Base-by-base conservation (phyloP, 192 early-diverging fungal species). In the Rhizophagus clarus region DNA sequence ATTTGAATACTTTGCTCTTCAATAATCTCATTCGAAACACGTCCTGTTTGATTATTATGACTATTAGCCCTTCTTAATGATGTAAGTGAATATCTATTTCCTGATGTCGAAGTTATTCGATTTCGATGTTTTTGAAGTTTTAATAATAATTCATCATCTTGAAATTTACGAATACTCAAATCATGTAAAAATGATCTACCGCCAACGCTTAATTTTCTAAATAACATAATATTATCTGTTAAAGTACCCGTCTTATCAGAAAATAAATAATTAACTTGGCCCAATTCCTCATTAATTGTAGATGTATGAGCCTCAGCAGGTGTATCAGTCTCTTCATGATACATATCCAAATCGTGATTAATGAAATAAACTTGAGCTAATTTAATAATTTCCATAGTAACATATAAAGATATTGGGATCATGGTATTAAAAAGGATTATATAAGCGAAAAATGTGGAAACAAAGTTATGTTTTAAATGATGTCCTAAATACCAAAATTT, bases 231-330 rank as follows among this genome's bases (percentile, higher is more conserved):
- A 83, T 96, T 96, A 73, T 95, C 93, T 0, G 95, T 96, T 32
- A 96, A 85, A 17, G 95, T 96, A 32, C 95, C 95, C 4, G 95
- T 96, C 84, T 96, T 96, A 87, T 96, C 95, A 26, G 93, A 93
- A 74, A 97, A 97, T 15, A 97, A 87, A 77, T 96, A 96, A 74
- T 92, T 90, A 68, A 97, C 93, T 80, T 91, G 90, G 28, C 94
- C 95, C 37, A 97, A 86, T 75, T 97, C 96, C 82, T 97, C 96
- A 81, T 95, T 95, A 69, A 96, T 92, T 20, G 88, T 90, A 2
- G 90, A 91, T 9, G 95, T 96, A 28, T 89, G 87, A 1, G 94
- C 94, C 80, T 91, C 89, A 0, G 95, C 93, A 2, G 93, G 91
- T 10, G 92, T 92, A 67, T 95, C 90, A 0, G 88, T 87, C 45